Evolutionary conservation across 495 filamentous ascomycete genomes (phyloP).

Genomic region (Talaromyces nanjingensis): DNA sequence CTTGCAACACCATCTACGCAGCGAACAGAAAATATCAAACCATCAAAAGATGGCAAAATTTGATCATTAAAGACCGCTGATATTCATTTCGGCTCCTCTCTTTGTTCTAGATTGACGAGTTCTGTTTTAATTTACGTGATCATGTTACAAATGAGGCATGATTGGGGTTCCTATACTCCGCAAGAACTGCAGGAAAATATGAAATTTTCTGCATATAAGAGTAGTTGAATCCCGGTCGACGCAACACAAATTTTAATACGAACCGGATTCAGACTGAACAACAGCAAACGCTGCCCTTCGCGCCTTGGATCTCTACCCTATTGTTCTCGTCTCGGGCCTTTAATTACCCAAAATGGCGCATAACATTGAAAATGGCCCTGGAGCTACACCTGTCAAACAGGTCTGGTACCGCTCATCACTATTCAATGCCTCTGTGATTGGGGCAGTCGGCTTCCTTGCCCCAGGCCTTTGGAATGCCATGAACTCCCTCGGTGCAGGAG

Average conservation of each 20-base stretch:
- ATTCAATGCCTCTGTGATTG: constrained; percentile 46
- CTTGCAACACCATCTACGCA: neutral
- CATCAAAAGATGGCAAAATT: neutral
- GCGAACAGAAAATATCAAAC: neutral
- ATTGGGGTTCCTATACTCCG: neutral
- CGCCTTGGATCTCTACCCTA: neutral
- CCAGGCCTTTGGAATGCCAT: constrained; percentile 47
- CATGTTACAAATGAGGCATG: neutral
- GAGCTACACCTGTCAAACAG: neutral
- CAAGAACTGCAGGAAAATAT: neutral
- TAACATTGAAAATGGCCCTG: neutral
- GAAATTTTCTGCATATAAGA: neutral
- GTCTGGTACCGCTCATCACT: constrained; percentile 54
- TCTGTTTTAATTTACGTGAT: neutral
- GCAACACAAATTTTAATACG: neutral
- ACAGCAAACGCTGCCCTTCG: neutral
- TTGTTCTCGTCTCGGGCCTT: neutral
- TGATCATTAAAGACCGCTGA: neutral
- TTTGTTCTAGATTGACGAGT: neutral
- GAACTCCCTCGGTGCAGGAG: constrained; percentile 62
- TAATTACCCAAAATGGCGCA: neutral
- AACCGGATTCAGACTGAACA: neutral
- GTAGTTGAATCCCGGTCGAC: neutral
- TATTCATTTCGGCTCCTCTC: neutral
- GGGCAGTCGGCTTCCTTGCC: constrained; percentile 28